Evolutionary conservation across 257 asterid genomes (phyloP).

Genomic region (Solanum chiquidenum): DNA sequence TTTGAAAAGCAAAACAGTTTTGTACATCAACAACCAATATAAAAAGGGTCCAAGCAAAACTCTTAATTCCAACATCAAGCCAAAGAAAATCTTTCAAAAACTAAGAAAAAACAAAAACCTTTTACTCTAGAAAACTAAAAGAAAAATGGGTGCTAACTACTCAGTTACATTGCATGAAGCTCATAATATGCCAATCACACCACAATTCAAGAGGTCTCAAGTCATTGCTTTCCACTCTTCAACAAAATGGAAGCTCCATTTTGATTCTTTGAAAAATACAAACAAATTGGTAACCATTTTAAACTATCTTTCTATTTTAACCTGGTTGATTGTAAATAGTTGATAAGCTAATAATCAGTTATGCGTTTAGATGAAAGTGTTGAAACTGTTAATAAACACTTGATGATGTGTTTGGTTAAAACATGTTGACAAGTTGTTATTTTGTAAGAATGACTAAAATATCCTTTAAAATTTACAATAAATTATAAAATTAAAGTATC

Average conservation of each 20-base stretch:
- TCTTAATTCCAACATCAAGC: neutral
- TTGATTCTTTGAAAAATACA: conserved; percentile 28
- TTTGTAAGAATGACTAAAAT: neutral
- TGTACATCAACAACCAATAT: conserved; percentile 13
- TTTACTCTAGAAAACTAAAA: neutral
- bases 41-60: neutral
- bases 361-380: no score
- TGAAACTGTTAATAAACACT: neutral
- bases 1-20: neutral
- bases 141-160: neutral
- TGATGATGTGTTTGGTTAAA: neutral
- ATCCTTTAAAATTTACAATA: neutral
- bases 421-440: neutral
- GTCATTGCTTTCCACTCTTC: conserved; percentile 38
- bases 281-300: conserved; percentile 19
- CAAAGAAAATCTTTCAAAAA: neutral
- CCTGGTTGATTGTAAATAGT: neutral
- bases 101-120: neutral
- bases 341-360: no score
- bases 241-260: conserved; percentile 39
- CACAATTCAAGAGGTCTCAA: conserved; percentile 10
- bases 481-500: no score
- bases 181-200: neutral
- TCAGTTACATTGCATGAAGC: neutral
- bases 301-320: neutral